Evolutionary conservation across 768 basidiomycete genomes (phyloP), one percentile per base, ranked within the genome.

Genomic region (Leccinum variicolor): DNA sequence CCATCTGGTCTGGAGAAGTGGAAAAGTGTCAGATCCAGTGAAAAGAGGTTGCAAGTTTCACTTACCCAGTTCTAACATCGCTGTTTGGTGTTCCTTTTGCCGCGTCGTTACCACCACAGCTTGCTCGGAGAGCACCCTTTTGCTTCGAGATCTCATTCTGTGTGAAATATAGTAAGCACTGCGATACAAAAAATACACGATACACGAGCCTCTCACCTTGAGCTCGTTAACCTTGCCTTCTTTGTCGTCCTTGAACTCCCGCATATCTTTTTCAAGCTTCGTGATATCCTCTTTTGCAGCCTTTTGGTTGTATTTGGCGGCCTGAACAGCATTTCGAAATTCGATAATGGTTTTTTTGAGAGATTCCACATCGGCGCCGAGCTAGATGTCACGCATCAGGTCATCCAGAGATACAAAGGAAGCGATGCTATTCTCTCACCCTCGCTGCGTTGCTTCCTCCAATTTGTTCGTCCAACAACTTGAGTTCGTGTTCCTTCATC

Each of bases 241-340:
- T 71, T 97, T 97, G 77, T 99, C 94, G 74, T 95, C 89, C 78
- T 97, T 95, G 79, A 99, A 98, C 76, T 98, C 97, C 55, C 84
- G 84, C 94, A 99, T 98, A 70, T 99, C 97, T 65, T 88, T 88
- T 74, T 98, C 93, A 21, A 98, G 84, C 66, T 88, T 91, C 75
- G 86, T 86, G 70, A 84, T 83, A 58, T 98, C 94, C 0, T 79
- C 85, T 50, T 86, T 76, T 0, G 93, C 92, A 7, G 74, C 79
- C 66, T 82, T 83, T 70, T 96, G 91, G 66, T 92, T 92, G 54
- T 86, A 78, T 68, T 86, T 84, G 6, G 92, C 86, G 0, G 75
- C 74, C 59, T 85, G 73, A n/a, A 90, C 74, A 1, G 84, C 82
- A 19, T 69, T 69, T 45, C 81, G 77, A 28, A 94, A 77, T 26